Percentiles rank a stretch among this genome's conserved stretches.
Conservation (phyloP, 2,329 filamentous ascomycete genomes). For the Pseudogymnoascus sp. region DNA sequence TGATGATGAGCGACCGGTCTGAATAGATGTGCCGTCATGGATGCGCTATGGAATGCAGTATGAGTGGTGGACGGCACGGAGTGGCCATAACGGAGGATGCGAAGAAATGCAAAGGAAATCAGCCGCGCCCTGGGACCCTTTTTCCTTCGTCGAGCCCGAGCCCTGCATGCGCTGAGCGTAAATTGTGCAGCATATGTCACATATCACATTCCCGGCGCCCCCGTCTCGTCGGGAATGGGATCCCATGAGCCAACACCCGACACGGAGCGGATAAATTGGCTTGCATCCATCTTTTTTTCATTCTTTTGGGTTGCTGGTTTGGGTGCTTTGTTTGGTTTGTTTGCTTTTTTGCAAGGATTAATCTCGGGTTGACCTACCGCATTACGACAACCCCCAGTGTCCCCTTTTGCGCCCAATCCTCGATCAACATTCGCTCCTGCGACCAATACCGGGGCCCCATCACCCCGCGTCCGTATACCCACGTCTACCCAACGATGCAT, state of each 20-base stretch:
- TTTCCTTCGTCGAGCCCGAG: not conserved
- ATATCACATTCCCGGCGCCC: not conserved
- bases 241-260: not conserved
- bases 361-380: not conserved
- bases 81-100: not conserved
- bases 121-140: not conserved
- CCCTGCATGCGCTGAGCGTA: not conserved
- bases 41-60: not conserved
- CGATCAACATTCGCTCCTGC: not conserved
- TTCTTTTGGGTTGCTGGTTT: too few relatives aligned
- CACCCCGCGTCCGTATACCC: not conserved
- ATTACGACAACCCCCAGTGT: not conserved
- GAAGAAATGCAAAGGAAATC: not conserved
- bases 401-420: not conserved
- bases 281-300: not conserved
- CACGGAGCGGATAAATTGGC: not conserved
- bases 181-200: not conserved
- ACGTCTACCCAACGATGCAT: not conserved
- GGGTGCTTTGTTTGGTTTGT: not conserved
- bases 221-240: not conserved
- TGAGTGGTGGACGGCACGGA: not conserved
- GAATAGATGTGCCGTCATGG: slow-evolving; percentile 4
- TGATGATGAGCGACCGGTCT: slow-evolving; percentile 6
- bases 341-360: not conserved
- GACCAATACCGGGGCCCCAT: slow-evolving; percentile 1